Conservation (phyloP, 1,139 yeast species). For the Nakaseomyces delphensis region DNA sequence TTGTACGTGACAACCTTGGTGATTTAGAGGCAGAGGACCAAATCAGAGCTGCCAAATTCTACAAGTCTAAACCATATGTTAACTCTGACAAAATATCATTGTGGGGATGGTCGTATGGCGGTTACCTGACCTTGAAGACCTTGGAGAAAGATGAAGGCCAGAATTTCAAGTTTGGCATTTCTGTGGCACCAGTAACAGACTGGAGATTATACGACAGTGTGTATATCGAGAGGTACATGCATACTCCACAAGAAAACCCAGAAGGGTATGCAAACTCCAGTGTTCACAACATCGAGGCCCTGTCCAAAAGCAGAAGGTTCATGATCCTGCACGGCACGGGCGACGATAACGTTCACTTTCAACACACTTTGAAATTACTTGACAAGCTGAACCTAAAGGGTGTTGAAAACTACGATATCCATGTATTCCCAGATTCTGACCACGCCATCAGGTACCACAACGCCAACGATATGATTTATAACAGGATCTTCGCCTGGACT, state of each 20-base stretch:
- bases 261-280: constrained; percentile 49
- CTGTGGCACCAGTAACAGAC: constrained; percentile 76
- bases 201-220: constrained; percentile 71
- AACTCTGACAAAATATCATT: constrained; percentile 54
- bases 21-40: constrained; percentile 64
- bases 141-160: constrained; percentile 55
- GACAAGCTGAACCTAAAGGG: constrained; percentile 51
- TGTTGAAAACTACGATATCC: constrained; percentile 63
- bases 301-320: constrained; percentile 46
- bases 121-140: constrained; percentile 65
- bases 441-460: constrained; percentile 65
- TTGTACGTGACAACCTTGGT: constrained; percentile 60
- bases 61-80: constrained; percentile 48
- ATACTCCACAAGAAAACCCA: constrained; percentile 54
- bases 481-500: constrained; percentile 54
- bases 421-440: constrained; percentile 72
- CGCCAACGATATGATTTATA: constrained; percentile 57
- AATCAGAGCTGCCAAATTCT: constrained; percentile 55
- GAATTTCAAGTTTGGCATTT: constrained; percentile 58
- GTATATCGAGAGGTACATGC: constrained; percentile 73
- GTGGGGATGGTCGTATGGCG: constrained; percentile 87
- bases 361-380: constrained; percentile 55
- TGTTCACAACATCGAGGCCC: constrained; percentile 41
- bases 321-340: constrained; percentile 73
- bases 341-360: constrained; percentile 76